Base-by-base conservation (phyloP, 1,284 basidiomycete species). In the Cryptococcus wingfieldii region DNA sequence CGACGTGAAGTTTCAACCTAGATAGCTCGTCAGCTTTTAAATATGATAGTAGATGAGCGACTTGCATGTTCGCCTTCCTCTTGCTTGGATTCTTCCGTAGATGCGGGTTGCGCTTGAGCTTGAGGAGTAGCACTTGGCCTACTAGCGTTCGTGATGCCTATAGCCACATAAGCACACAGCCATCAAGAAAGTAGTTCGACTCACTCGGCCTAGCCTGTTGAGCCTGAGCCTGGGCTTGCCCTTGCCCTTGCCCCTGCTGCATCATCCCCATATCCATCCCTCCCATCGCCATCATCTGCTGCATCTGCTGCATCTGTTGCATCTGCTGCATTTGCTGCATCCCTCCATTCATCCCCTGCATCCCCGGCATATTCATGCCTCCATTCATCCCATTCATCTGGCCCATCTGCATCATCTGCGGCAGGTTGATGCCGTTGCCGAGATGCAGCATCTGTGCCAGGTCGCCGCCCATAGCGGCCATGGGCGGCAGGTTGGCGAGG, bases 381-480 rank as follows among this genome's bases (percentile, higher is more conserved):
- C 67, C 67, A 65, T 76, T 74, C 67, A 72, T 73, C 16, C 69
- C 69, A 41, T 62, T 59, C 69, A 71, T 69, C 16, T 55, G 61
- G 65, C 64, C 65, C 64, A 65, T 65, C 52, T 67, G 64, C 48
- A 68, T 65, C 67, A 72, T 69, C 34, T 60, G 63, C 54, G 51
- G 56, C 60, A 44, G 41, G 23, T 59, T 51, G 23, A 49, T 38
- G n/a, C 38, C 38, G 25, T 66, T 54, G 7, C 56, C 58, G 9
- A 65, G 18, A 46, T 71, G 68, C 18, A 75, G 58, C 45, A 71
- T 43, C 31, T 65, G 54, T 6, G 72, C 71, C 12, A 51, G 14
- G 23, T 27, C 9, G 23, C 8, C 18, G 5, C 46, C 7, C 16
- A n/a, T n/a, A 9, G 39, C 19, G 27, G 39, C 25, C 50, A 53